These are phyloP conservation scores for Metarhizium album DNA, from an alignment of 2,329 filamentous ascomycete species.

Conservation along the genomic window DNA sequence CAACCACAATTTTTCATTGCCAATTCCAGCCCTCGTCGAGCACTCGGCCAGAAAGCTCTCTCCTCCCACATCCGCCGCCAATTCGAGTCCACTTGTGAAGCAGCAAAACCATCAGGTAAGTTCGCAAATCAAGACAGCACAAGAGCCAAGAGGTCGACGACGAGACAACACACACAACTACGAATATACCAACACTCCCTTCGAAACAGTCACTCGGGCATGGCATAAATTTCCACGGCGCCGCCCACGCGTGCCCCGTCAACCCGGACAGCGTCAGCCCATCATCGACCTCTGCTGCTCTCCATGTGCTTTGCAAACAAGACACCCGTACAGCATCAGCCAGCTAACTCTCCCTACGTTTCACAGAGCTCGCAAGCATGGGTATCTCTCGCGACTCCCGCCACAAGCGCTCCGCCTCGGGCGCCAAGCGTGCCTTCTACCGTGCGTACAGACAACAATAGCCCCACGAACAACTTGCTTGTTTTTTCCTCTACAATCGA, in stretches of 20 bases:
- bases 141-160: neutral
- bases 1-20: slow-evolving; percentile 29
- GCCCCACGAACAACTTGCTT: slow-evolving; percentile 7
- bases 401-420: slow-evolving; percentile 99
- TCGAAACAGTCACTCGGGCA: no score
- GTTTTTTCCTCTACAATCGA: slow-evolving; percentile 29
- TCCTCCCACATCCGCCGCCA: slow-evolving; percentile 26
- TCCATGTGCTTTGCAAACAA: neutral
- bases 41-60: slow-evolving; percentile 25
- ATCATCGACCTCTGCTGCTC: neutral
- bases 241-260: no score
- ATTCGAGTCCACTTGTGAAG: slow-evolving; percentile 39
- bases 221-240: neutral
- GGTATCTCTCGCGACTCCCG: slow-evolving; percentile 99
- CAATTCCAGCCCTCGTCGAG: slow-evolving; percentile 18
- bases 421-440: slow-evolving; percentile 94
- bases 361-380: slow-evolving; percentile 68
- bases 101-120: slow-evolving; percentile 38
- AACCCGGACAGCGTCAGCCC: neutral
- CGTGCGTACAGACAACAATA: slow-evolving; percentile 44
- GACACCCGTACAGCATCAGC: neutral
- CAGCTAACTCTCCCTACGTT: slow-evolving; percentile 12
- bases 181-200: neutral
- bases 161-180: neutral
- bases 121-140: slow-evolving; percentile 9